These are phyloP conservation scores for Thelephora terrestris DNA, from an alignment of 1,284 basidiomycete genomes.

Conservation along the genomic window DNA sequence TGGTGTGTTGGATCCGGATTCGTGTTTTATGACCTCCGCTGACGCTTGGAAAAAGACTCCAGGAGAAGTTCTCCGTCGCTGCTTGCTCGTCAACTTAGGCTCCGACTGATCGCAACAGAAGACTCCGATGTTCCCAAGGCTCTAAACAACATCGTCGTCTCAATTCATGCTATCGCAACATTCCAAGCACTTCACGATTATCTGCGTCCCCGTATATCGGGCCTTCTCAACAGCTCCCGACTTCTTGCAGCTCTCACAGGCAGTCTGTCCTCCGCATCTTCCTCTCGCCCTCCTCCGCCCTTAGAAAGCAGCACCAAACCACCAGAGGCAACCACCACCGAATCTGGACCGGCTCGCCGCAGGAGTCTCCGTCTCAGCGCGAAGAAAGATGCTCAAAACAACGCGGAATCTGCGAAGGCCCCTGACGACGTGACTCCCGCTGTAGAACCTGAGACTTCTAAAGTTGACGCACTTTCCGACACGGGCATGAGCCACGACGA, in stretches of 20 bases:
- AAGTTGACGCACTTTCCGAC: constrained; percentile 13
- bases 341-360: constrained; percentile 31
- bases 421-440: constrained; percentile 15
- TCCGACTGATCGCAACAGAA: constrained; percentile 81
- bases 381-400: constrained; percentile 35
- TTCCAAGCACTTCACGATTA: constrained; percentile 95
- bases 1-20: constrained; percentile 34
- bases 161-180: constrained; percentile 93
- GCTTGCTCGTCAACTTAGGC: constrained; percentile 79
- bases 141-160: constrained; percentile 84
- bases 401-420: constrained; percentile 14
- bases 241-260: constrained; percentile 85
- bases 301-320: constrained; percentile 21
- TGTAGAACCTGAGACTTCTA: constrained; percentile 12
- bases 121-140: constrained; percentile 80
- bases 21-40: constrained; percentile 3
- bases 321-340: constrained; percentile 20
- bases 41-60: constrained; percentile 44
- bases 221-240: constrained; percentile 59
- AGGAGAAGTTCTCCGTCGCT: constrained; percentile 80
- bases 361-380: constrained; percentile 79
- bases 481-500: constrained; percentile 38
- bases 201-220: constrained; percentile 82
- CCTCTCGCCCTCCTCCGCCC: background rate
- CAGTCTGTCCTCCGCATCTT: background rate